A percentile compares a stretch with the other conserved stretches of the same genome.
phyloP scores from a whole-genome alignment of 163 green algal genomes.

The Scenedesmus sp. region DNA sequence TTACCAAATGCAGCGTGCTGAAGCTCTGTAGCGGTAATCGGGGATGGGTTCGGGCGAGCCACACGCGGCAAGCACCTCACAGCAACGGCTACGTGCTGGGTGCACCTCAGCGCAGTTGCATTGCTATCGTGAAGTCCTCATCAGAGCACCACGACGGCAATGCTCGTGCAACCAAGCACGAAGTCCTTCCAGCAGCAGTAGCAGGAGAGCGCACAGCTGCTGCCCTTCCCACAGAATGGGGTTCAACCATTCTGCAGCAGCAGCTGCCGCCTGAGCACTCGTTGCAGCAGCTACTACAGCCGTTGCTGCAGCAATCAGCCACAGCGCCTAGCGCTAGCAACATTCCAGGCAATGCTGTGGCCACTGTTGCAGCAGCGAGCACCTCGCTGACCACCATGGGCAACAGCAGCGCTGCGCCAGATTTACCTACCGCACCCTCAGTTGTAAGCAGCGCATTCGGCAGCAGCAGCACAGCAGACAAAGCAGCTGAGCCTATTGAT shows the following conservation, averaged over 20 bases:
- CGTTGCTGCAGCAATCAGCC: conserved; percentile 4
- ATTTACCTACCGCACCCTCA: background rate
- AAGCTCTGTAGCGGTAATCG: background rate
- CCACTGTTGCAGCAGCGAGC: conserved; percentile 26
- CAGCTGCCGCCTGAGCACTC: conserved; percentile 41
- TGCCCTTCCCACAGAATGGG: conserved; percentile 10
- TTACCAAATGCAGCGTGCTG: background rate
- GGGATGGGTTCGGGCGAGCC: background rate
- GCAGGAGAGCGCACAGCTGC: background rate
- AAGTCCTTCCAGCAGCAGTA: background rate
- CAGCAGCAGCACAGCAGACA: background rate
- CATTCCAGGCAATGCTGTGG: conserved; percentile 36
- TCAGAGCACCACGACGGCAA: background rate
- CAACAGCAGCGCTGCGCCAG: conserved; percentile 7
- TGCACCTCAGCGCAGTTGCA: background rate
- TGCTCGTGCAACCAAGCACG: background rate
- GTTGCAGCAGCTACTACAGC: conserved; percentile 39
- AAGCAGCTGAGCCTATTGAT: background rate
- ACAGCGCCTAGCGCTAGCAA: background rate
- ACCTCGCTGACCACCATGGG: conserved; percentile 33
- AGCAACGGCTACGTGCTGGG: background rate
- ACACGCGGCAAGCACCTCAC: background rate
- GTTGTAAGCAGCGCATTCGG: background rate
- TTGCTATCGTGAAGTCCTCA: background rate
- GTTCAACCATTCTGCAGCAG: conserved; percentile 43